phyloP scores from a whole-genome alignment of 768 basidiomycete species.

The Trametopsis cervina region DNA sequence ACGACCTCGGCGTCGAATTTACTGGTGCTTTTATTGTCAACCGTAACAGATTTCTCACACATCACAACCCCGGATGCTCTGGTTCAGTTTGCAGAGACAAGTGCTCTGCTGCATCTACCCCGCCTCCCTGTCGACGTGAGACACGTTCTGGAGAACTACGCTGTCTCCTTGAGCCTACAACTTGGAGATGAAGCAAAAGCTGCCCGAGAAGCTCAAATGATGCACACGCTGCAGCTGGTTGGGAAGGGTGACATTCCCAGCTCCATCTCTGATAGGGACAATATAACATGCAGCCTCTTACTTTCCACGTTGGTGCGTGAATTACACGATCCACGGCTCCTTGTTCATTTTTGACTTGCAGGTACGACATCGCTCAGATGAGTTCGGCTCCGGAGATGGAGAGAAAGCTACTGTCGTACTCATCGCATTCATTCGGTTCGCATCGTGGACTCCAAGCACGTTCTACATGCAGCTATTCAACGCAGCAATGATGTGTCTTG shows the following conservation, averaged over 20 bases:
- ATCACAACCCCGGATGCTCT: conserved; percentile 33
- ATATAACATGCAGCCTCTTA: conserved; percentile 54
- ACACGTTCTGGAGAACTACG: conserved; percentile 53
- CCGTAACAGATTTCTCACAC: conserved; percentile 54
- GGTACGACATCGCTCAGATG: conserved; percentile 51
- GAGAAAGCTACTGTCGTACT: conserved; percentile 18
- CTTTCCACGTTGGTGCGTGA: conserved; percentile 55
- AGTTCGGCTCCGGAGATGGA: conserved; percentile 58
- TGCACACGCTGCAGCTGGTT: conserved; percentile 55
- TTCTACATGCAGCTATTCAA: conserved; percentile 50
- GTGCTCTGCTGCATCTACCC: conserved; percentile 26
- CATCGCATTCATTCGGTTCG: conserved; percentile 18
- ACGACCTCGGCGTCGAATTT: conserved; percentile 57
- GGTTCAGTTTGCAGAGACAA: neutral
- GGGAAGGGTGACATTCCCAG: conserved; percentile 52
- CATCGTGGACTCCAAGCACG: conserved; percentile 18
- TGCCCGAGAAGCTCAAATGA: conserved; percentile 64
- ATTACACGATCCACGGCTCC: neutral
- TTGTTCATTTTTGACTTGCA: conserved; percentile 23
- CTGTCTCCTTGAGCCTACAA: conserved; percentile 49
- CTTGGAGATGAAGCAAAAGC: conserved; percentile 66
- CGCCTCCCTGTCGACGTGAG: conserved; percentile 47
- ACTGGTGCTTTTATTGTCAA: conserved; percentile 52
- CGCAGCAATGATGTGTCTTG: conserved; percentile 55
- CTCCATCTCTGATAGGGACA: conserved; percentile 57